Evolutionary conservation across 495 filamentous ascomycete genomes (phyloP).

Genomic region (Aspergillus avenaceus): DNA sequence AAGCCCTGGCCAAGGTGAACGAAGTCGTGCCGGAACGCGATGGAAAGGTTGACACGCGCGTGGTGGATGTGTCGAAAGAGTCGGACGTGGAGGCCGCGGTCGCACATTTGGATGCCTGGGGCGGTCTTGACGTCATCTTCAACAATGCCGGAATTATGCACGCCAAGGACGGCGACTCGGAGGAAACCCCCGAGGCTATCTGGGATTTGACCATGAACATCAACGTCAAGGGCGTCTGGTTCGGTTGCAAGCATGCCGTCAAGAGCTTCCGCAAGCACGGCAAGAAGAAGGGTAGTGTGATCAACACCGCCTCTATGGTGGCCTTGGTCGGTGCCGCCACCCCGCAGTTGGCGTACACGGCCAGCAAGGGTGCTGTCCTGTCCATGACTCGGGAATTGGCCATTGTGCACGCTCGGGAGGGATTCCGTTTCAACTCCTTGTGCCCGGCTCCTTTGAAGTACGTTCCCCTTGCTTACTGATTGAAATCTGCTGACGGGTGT

Average conservation of each 20-base stretch:
- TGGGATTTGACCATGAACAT: conserved; percentile 94
- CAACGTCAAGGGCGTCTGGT: conserved; percentile 99
- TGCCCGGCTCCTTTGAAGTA: conserved; percentile 91
- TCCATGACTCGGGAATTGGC: conserved; percentile 79
- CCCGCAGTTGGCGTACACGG: conserved; percentile 92
- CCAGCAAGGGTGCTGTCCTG: conserved; percentile 89
- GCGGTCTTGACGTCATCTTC: conserved; percentile 93
- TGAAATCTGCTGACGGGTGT: not conserved
- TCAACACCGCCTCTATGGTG: conserved; percentile 94
- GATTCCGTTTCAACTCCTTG: conserved; percentile 81
- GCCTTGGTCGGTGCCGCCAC: conserved; percentile 91
- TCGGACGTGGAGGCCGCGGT: conserved; percentile 65
- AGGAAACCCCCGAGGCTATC: conserved; percentile 80
- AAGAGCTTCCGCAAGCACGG: conserved; percentile 72
- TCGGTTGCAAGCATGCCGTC: conserved; percentile 89
- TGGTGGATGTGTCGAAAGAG: conserved; percentile 69
- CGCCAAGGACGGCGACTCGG: conserved; percentile 76
- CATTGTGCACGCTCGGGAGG: conserved; percentile 82
- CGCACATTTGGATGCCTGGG: conserved; percentile 73
- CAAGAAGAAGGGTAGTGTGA: conserved; percentile 76
- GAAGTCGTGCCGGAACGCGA: conserved; percentile 57
- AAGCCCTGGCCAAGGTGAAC: conserved; percentile 64
- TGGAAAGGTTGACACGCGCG: conserved; percentile 51
- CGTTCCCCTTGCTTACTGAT: conserved; percentile 9
- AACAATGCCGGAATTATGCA: conserved; percentile 99